Evolutionary conservation across 257 asterid genomes (phyloP), one percentile per base, ranked within the genome.

Genomic region (Solanum ossicruentum): DNA sequence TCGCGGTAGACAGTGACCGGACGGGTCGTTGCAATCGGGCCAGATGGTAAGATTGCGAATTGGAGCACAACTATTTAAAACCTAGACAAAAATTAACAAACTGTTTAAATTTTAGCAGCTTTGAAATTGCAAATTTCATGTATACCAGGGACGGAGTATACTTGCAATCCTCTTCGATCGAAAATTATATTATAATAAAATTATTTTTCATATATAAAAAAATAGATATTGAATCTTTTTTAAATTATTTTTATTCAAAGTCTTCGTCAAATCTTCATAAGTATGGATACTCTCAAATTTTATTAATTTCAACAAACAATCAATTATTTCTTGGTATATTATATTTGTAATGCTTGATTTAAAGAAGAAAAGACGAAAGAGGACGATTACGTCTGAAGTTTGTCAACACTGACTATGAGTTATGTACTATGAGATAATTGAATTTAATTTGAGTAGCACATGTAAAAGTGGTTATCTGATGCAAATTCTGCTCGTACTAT

Each of bases 141-240:
- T 57, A 9, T n/a, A 10, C 3, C 0, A 0, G 6, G 3, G 13
- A 2, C 0, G 5, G 15, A 20, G 13, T 20, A 0, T 3, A 1
- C 7, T 1, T 1, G n/a, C 21, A 58, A 58, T 20, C n/a, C 0
- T 10, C 13, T 3, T 58, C 13, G 0, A 2, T n/a, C 0, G 0
- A 10, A 58, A 58, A n/a, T n/a, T 0, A 58, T 1, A 58, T 20
- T 6, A 36, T 36, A 36, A 36, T 36, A 0, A 36, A 36, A 36
- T 36, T 36, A 36, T 36, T 36, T 5, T 36, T 36, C 6, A 36
- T 36, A 36, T 28, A 36, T 36, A 36, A 36, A 36, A 36, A 36
- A 36, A 3, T 36, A 56, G 9, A 56, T 56, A 17, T 17, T 56
- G 61, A 56, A 17, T 17, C 21, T 7, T 17, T 7, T 17, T 56